Percentiles rank a stretch among this genome's conserved stretches.
Conservation (phyloP, 345 rosid species). For the Acer campestre region DNA sequence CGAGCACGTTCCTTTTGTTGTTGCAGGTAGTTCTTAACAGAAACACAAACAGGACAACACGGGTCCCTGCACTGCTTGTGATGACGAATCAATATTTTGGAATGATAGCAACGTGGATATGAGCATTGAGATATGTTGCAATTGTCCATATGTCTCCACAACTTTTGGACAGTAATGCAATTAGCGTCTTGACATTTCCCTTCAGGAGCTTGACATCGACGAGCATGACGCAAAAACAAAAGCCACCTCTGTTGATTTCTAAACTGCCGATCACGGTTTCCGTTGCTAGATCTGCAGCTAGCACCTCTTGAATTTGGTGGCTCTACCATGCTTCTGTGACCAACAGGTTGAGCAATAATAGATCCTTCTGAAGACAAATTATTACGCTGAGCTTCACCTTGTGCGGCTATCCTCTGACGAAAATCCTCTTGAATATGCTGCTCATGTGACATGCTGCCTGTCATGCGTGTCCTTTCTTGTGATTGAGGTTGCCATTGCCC, state of each 20-base stretch:
- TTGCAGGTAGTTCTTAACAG: slow-evolving; percentile 64
- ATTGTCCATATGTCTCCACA: slow-evolving; percentile 78
- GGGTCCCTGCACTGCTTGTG: slow-evolving; percentile 61
- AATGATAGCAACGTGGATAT: slow-evolving; percentile 76
- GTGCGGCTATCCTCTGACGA: slow-evolving; percentile 65
- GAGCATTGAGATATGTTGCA: slow-evolving; percentile 61
- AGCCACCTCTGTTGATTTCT: slow-evolving; percentile 86
- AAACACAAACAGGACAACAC: slow-evolving; percentile 88
- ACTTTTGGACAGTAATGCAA: slow-evolving; percentile 60
- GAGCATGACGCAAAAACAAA: slow-evolving; percentile 85
- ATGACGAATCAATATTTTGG: slow-evolving; percentile 69
- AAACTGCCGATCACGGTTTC: slow-evolving; percentile 58
- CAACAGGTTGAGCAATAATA: slow-evolving; percentile 43
- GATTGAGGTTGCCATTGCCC: slow-evolving; percentile 67
- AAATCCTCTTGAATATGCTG: slow-evolving; percentile 80
- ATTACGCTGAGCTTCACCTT: slow-evolving; percentile 80
- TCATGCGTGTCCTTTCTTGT: slow-evolving; percentile 50
- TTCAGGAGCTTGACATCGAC: slow-evolving; percentile 72
- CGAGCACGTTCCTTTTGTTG: slow-evolving; percentile 55
- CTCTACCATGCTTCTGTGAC: slow-evolving; percentile 48
- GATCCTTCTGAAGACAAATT: slow-evolving; percentile 64
- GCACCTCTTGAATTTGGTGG: slow-evolving; percentile 46
- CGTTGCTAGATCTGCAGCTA: slow-evolving; percentile 50
- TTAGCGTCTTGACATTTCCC: slow-evolving; percentile 74
- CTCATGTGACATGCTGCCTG: slow-evolving; percentile 55